Base-by-base conservation (phyloP, 306 rosid species). In the Malus sieversii region DNA sequence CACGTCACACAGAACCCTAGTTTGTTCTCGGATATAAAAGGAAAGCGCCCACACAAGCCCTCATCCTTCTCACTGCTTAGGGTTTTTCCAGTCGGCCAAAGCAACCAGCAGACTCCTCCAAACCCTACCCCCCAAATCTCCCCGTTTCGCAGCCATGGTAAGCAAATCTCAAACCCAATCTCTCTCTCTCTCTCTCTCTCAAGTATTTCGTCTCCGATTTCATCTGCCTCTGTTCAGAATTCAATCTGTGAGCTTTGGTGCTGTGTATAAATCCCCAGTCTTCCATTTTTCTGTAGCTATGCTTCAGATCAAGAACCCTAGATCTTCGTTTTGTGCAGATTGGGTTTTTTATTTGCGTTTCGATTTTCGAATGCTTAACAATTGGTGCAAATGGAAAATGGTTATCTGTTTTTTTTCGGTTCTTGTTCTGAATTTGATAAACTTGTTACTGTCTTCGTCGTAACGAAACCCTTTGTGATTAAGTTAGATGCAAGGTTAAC, bases 91-190 rank as follows among this genome's bases (percentile, higher is more conserved):
- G 67, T 48, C 33, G 71, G 44, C 52, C 10, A 59, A 45, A 58
- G 53, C 70, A 51, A n/a, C 38, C 51, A 5, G 42, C 30, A 51
- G 70, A 35, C 48, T 29, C 70, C 15, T 20, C 40, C 2, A 53
- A 46, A 46, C 67, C 71, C 63, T 73, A 70, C 45, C 33, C 11
- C 60, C 64, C 42, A 48, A 40, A 2, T 71, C 81, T 45, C 62
- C 6, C n/a, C 75, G 42, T 19, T 67, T 72, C 53, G 53, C 38
- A 76, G 69, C 33, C 84, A 86, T 86, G 89, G 89, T 86, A 48
- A 74, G 75, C 23, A 32, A 23, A 51, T 25, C 70, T 16, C 3
- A 3, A 18, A 45, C 16, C 18, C 4, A 14, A 33, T 35, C 35
- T 38, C 38, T 33, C 38, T 35, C 12, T 35, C 35, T 38, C 38